Conservation (phyloP, 148 eudicot genomes). For the Camellia japonica region DNA sequence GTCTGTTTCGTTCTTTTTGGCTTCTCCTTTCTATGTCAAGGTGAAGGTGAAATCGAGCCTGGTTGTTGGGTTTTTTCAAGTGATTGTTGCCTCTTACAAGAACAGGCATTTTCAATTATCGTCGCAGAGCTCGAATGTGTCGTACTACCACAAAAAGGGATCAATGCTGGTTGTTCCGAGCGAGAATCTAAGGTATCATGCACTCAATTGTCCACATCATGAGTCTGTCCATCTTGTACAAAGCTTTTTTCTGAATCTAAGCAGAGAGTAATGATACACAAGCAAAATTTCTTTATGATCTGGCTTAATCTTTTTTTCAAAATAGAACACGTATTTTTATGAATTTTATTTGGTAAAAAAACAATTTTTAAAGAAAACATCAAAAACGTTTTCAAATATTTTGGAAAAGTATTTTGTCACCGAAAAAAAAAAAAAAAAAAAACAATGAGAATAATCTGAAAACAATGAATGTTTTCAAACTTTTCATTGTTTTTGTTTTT, state of each 20-base stretch:
- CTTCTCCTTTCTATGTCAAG: slow-evolving; percentile 58
- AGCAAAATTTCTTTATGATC: no score
- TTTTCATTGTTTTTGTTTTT: background rate
- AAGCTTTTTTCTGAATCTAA: no score
- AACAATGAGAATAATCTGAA: background rate
- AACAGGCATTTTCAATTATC: slow-evolving; percentile 31
- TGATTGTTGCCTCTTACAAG: slow-evolving; percentile 41
- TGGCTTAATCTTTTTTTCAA: no score
- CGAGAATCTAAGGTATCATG: slow-evolving; percentile 41
- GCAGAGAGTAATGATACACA: no score
- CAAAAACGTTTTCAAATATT: no score
- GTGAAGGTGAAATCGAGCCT: slow-evolving; percentile 35
- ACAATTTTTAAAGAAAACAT: no score
- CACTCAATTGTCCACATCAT: background rate
- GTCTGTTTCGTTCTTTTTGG: slow-evolving; percentile 45
- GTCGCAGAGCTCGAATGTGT: background rate
- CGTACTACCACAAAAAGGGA: slow-evolving; percentile 33
- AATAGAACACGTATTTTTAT: no score
- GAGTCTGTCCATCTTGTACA: background rate
- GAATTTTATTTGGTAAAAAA: no score
- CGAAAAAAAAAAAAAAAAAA: no score
- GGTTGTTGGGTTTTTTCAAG: slow-evolving; percentile 42
- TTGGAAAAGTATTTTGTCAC: no score
- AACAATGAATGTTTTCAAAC: background rate
- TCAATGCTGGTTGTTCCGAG: slow-evolving; percentile 38